Conservation (phyloP, 306 rosid genomes). For the Lagenaria siceraria region DNA sequence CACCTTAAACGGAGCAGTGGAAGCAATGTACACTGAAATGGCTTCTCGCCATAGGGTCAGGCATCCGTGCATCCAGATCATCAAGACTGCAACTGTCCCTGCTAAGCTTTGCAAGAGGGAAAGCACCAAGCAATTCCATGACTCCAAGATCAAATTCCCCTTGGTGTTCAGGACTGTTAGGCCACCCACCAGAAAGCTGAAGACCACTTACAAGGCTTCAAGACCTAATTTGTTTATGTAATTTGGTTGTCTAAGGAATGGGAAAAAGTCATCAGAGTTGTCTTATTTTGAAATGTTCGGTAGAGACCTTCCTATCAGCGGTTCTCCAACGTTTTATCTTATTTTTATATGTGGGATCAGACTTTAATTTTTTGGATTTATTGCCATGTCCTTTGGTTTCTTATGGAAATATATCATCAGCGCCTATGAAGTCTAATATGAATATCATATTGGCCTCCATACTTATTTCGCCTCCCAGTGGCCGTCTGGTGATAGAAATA, state of each 20-base stretch:
- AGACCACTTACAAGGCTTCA: conserved; percentile 85
- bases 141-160: conserved; percentile 84
- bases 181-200: conserved; percentile 78
- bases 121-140: conserved; percentile 77
- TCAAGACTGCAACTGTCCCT: conserved; percentile 71
- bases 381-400: neutral
- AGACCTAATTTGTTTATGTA: conserved; percentile 84
- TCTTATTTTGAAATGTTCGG: neutral
- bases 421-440: neutral
- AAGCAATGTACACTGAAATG: conserved; percentile 72
- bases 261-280: conserved; percentile 5
- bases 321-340: neutral
- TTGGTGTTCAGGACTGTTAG: conserved; percentile 69
- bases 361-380: neutral
- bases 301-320: conserved; percentile 4
- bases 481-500: neutral
- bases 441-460: neutral
- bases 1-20: conserved; percentile 76
- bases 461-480: neutral
- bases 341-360: neutral
- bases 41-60: conserved; percentile 90
- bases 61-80: conserved; percentile 76
- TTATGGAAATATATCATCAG: neutral
- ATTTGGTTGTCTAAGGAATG: conserved; percentile 15
- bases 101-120: conserved; percentile 92